These are phyloP conservation scores for Polymyxa betae DNA, from an alignment of 208 protist genomes.

Conservation along the genomic window DNA sequence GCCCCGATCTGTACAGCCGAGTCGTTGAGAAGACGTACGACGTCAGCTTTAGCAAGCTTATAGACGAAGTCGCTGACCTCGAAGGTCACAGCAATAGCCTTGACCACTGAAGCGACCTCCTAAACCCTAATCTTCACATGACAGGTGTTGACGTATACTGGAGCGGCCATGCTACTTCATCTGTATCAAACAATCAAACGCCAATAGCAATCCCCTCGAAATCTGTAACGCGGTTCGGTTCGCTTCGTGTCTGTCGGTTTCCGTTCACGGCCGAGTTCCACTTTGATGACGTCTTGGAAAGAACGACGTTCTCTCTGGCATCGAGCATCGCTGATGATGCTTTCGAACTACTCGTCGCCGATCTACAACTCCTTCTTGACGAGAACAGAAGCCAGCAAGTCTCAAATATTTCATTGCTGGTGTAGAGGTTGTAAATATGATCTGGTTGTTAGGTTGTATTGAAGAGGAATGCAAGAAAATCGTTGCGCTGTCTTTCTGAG, in stretches of 20 bases:
- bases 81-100: neutral
- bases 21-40: neutral
- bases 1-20: neutral
- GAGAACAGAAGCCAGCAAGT: neutral
- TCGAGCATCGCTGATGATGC: neutral
- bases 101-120: neutral
- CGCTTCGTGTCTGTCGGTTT: neutral
- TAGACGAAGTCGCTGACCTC: neutral
- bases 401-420: neutral
- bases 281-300: constrained; percentile 8
- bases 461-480: too few species aligned
- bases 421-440: neutral
- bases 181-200: neutral
- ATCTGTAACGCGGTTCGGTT: neutral
- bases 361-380: constrained; percentile 31
- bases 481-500: neutral
- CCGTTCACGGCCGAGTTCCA: constrained; percentile 44
- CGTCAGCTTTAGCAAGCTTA: neutral
- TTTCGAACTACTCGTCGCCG: constrained; percentile 33
- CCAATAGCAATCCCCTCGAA: neutral
- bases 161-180: neutral
- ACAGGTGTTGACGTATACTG: constrained; percentile 42
- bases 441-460: neutral
- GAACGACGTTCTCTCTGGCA: constrained; percentile 36
- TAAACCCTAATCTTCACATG: neutral